Evolutionary conservation across 257 asterid species (phyloP).

Genomic region (Verbena officinalis): DNA sequence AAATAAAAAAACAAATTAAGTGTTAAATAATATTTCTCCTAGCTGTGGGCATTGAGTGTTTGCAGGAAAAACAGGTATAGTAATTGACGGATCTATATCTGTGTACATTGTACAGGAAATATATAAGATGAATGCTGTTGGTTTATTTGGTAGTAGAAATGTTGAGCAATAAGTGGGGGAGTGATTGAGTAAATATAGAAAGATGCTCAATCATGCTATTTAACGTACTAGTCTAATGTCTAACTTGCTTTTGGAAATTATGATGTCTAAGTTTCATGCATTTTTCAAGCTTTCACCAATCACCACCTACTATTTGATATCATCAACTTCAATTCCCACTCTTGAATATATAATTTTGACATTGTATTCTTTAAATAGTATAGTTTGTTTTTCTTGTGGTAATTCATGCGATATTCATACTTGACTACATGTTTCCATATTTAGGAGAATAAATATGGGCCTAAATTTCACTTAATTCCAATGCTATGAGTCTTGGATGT

Average conservation of each 20-base stretch:
- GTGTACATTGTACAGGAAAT: no score
- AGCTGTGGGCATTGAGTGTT: background rate
- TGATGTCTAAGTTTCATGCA: constrained; percentile 16
- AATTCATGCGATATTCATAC: no score
- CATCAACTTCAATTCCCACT: no score
- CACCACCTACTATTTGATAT: background rate
- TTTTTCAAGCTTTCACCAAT: background rate
- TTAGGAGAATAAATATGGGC: no score
- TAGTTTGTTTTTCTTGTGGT: no score
- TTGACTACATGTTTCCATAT: no score
- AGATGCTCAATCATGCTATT: constrained; percentile 22
- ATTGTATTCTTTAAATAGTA: no score
- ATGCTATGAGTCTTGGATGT: no score
- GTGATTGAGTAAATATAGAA: constrained; percentile 14
- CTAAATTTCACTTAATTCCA: no score
- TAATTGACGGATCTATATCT: background rate
- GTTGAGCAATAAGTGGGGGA: constrained; percentile 12
- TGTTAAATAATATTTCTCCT: no score
- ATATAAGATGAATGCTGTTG: constrained; percentile 1
- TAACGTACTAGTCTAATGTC: constrained; percentile 2
- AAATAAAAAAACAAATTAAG: background rate
- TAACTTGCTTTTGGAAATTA: background rate
- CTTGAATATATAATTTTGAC: no score
- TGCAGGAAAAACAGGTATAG: background rate
- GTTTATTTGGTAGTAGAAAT: background rate